Evolutionary conservation across 2,329 filamentous ascomycete species (phyloP).

Genomic region (Colletotrichum euphorbiae): DNA sequence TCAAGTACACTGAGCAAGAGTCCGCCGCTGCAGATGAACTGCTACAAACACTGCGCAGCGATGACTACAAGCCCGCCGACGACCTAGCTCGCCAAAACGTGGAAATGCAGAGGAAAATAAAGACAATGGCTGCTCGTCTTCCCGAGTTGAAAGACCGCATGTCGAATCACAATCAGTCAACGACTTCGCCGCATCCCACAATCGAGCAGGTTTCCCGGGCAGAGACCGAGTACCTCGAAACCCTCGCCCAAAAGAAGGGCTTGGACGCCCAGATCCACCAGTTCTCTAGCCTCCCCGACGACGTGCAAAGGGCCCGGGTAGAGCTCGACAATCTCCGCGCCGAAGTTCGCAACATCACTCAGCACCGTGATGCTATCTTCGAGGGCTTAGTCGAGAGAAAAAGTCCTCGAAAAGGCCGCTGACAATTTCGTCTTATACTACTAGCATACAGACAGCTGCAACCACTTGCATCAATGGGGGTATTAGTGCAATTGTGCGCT

Average conservation of each 20-base stretch:
- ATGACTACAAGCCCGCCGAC: conserved; percentile 64
- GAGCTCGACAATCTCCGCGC: conserved; percentile 75
- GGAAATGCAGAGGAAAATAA: conserved; percentile 77
- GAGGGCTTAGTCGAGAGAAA: conserved; percentile 76
- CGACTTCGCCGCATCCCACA: conserved; percentile 55
- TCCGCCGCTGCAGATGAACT: conserved; percentile 53
- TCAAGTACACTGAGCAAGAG: conserved; percentile 66
- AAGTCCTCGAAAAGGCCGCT: conserved; percentile 61
- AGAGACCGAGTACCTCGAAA: conserved; percentile 67
- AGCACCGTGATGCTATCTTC: conserved; percentile 78
- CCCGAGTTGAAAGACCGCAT: conserved; percentile 73
- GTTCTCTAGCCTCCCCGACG: conserved; percentile 79
- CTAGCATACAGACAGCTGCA: conserved; percentile 24
- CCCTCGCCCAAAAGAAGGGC: conserved; percentile 68
- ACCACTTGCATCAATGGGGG: conserved; percentile 13
- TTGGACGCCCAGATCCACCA: conserved; percentile 72
- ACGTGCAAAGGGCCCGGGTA: conserved; percentile 74
- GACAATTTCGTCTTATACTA: conserved; percentile 39
- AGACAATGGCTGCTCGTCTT: conserved; percentile 73
- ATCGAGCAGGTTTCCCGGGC: conserved; percentile 69
- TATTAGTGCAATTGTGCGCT: conserved; percentile 26
- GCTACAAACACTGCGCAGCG: conserved; percentile 55
- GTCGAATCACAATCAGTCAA: conserved; percentile 52
- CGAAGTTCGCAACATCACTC: conserved; percentile 71
- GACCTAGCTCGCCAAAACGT: conserved; percentile 77